phyloP scores from a whole-genome alignment of 352 stramenopile species.

The Globisporangium mamillatum region DNA sequence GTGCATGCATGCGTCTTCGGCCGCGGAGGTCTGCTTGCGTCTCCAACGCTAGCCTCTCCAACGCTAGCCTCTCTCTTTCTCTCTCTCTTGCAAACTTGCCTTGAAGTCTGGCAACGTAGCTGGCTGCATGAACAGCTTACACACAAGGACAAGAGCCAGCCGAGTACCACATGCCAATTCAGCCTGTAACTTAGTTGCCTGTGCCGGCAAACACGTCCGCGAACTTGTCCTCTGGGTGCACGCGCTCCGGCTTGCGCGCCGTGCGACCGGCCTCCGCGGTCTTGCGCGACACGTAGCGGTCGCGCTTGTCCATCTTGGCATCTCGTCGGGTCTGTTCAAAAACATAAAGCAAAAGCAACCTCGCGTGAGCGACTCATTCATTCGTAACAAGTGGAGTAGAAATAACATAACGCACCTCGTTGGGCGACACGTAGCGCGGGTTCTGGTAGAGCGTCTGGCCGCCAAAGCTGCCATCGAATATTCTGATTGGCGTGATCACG shows the following conservation, averaged over 20 bases:
- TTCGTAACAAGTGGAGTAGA: not conserved
- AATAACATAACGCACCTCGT: slow-evolving; percentile 61
- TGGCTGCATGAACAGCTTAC: not conserved
- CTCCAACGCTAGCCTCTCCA: not conserved
- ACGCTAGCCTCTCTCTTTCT: not conserved
- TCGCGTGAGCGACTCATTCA: not conserved
- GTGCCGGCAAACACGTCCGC: slow-evolving; percentile 77
- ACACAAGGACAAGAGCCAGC: not conserved
- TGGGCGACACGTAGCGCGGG: slow-evolving; percentile 96
- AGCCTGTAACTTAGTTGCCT: slow-evolving; percentile 24
- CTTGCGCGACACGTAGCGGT: slow-evolving; percentile 92
- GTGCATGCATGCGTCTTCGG: not conserved
- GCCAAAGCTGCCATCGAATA: slow-evolving; percentile 98
- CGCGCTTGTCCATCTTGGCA: slow-evolving; percentile 92
- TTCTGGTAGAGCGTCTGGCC: slow-evolving; percentile 99
- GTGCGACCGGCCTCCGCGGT: slow-evolving; percentile 77
- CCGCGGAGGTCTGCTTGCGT: not conserved
- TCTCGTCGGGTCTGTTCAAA: slow-evolving; percentile 49
- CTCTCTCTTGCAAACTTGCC: no score
- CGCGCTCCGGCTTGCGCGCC: slow-evolving; percentile 60
- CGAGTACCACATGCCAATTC: not conserved
- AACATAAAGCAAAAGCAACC: not conserved
- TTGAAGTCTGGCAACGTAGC: not conserved
- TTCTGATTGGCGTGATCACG: slow-evolving; percentile 97
- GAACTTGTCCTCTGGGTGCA: slow-evolving; percentile 80